Evolutionary conservation across 2,329 filamentous ascomycete species (phyloP), one percentile per base, ranked within the genome.

Genomic region (Penicillium sclerotiorum): DNA sequence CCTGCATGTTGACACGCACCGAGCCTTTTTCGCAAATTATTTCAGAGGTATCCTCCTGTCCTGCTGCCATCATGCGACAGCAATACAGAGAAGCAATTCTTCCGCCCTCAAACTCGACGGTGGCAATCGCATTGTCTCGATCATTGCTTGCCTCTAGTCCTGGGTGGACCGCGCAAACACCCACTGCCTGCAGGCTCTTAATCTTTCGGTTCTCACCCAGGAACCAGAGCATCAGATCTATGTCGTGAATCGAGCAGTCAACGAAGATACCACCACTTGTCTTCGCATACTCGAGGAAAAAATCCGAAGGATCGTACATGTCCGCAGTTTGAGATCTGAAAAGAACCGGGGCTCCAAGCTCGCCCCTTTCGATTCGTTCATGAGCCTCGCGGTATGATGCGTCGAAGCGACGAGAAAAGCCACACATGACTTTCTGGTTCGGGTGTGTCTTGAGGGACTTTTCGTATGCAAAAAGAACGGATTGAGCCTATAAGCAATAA

Each of bases 241-340:
- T 86, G 58, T 87, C 84, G 70, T 87, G 84, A 59, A 87, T 81
- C 48, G 79, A 81, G 70, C 81, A 84, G 70, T 87, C 84, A 45
- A 87, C 84, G 56, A 87, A 87, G 60, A 87, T 85, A 38, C 83
- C 84, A 23, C 84, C 84, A 2, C 73, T 79, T 65, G 80, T 82
- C 58, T 81, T 74, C 8, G 84, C 81, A 67, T 86, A 87, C n/a
- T 77, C 73, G 45, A 87, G 82, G 64, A 86, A 87, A 74, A 85
- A 86, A 38, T 83, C 83, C 0, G 76, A 77, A 0, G 81, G 79
- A 50, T 85, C 81, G 47, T 80, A 76, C 62, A 81, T 83, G 68
- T 87, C 83, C 67, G 82, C 85, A 0, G 83, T 86, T 65, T 86
- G 83, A 15, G 76, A 80, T 47, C 82, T 80, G 58, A 86, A 74